phyloP scores from a whole-genome alignment of 1,139 yeast species.

The Pichia sp. region DNA sequence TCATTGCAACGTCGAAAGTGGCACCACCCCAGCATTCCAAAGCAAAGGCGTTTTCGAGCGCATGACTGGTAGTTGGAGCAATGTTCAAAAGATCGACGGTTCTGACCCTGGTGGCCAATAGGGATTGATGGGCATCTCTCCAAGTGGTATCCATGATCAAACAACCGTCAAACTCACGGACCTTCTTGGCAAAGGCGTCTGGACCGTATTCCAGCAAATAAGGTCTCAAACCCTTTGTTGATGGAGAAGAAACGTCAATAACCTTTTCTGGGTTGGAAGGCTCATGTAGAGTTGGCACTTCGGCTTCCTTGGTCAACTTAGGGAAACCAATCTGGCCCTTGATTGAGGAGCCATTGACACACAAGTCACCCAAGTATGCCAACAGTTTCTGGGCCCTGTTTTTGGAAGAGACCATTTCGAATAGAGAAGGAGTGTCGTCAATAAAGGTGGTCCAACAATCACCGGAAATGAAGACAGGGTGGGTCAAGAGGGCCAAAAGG shows the following conservation, averaged over 20 bases:
- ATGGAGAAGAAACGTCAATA: constrained; percentile 54
- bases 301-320: constrained; percentile 69
- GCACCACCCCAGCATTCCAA: constrained; percentile 99
- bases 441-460: constrained; percentile 98
- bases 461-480: constrained; percentile 84
- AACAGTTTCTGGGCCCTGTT: constrained; percentile 94
- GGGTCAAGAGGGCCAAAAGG: constrained; percentile 85
- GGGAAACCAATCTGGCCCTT: constrained; percentile 95
- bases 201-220: constrained; percentile 82
- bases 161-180: constrained; percentile 80
- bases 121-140: constrained; percentile 99
- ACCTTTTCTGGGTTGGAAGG: constrained; percentile 42
- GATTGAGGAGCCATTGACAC: constrained; percentile 92
- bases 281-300: constrained; percentile 68
- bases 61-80: constrained; percentile 92
- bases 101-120: constrained; percentile 94
- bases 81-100: constrained; percentile 86
- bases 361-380: constrained; percentile 84
- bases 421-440: constrained; percentile 94
- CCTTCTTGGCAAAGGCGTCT: constrained; percentile 79
- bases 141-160: constrained; percentile 97
- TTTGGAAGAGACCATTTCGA: constrained; percentile 91
- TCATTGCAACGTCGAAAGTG: constrained; percentile 96
- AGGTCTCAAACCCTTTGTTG: constrained; percentile 86
- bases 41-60: constrained; percentile 86